A percentile compares a stretch with the other conserved stretches of the same genome.
Evolutionary conservation across 805 yeast species (phyloP).

Genomic region (Kodamaea neixiangensis): DNA sequence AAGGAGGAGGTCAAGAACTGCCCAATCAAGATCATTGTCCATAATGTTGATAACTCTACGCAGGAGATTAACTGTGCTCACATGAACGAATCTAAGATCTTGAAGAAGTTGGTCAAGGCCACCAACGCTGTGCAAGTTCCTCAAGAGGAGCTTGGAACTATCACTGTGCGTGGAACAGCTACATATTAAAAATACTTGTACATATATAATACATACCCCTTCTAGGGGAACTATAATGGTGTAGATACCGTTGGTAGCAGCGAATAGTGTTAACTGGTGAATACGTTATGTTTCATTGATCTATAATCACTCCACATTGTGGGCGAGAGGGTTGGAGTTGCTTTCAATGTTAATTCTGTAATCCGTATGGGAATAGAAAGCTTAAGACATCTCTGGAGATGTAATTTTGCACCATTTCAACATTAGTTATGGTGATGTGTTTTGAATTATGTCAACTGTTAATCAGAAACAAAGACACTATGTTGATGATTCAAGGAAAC

Average conservation of each 20-base stretch:
- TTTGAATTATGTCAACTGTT: not conserved
- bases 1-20: slow-evolving; percentile 44
- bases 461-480: too few species aligned
- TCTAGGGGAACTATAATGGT: not conserved
- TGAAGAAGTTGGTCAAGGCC: slow-evolving; percentile 52
- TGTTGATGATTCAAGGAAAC: slow-evolving; percentile 47
- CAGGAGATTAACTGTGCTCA: slow-evolving; percentile 54
- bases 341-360: not conserved
- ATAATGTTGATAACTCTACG: slow-evolving; percentile 38
- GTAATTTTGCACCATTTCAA: not conserved
- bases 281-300: not conserved
- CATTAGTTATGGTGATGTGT: not conserved
- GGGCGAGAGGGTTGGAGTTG: not conserved
- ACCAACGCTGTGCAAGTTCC: slow-evolving; percentile 47
- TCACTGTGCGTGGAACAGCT: not conserved
- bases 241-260: not conserved
- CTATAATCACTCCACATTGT: not conserved
- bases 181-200: slow-evolving; percentile 12
- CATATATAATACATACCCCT: slow-evolving; percentile 12
- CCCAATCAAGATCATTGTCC: slow-evolving; percentile 49
- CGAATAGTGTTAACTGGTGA: not conserved
- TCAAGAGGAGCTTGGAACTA: not conserved
- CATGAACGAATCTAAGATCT: slow-evolving; percentile 52
- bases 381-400: not conserved
- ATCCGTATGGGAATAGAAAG: not conserved